Evolutionary conservation across 2,329 filamentous ascomycete genomes (phyloP), one percentile per base, ranked within the genome.

Genomic region (Byssothecium circinans): DNA sequence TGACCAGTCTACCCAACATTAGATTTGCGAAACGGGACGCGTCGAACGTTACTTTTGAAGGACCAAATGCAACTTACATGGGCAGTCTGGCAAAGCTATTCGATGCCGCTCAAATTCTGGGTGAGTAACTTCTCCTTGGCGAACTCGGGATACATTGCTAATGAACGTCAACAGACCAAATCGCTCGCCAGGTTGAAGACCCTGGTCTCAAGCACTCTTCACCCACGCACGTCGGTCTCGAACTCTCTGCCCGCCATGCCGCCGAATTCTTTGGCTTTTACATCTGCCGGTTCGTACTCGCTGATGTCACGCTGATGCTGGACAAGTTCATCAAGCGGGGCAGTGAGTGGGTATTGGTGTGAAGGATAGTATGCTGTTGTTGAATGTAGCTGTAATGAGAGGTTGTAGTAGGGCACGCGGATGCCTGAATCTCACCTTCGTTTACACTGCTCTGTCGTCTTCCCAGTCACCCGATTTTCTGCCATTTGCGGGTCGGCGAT

Each of bases 201-300:
- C 92, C 92, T 5, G 92, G 92, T 8, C 81, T 97, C 45, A 88
- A 89, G 59, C 89, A 94, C 72, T 91, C 90, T 15, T 92, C 91
- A 60, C 91, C 90, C 63, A 97, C 94, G 8, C 91, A 96, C 67
- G 91, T 99, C 43, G 94, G 94, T 8, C 82, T 99, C 27, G 94
- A 99, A 73, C 81, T 99, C 33, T 94, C 90, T 68, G 91, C 91
- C 29, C 84, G 92, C 33, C 92, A 96, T 70, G 94, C 92, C 7
- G 89, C 92, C 27, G 94, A 99, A 72, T 99, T 99, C 73, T 99
- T 99, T 69, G 91, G 87, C 14, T 96, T 99, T 72, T 97, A 94
- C 69, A 81, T 99, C 22, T 96, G 92, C 72, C 87, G 94, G 15
- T 99, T 99, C 68, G 91, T 91, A n/a, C 77, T 99, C 51, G 80